Base-by-base conservation (phyloP, 108 stramenopile genomes). In the Nitzschia sp. region DNA sequence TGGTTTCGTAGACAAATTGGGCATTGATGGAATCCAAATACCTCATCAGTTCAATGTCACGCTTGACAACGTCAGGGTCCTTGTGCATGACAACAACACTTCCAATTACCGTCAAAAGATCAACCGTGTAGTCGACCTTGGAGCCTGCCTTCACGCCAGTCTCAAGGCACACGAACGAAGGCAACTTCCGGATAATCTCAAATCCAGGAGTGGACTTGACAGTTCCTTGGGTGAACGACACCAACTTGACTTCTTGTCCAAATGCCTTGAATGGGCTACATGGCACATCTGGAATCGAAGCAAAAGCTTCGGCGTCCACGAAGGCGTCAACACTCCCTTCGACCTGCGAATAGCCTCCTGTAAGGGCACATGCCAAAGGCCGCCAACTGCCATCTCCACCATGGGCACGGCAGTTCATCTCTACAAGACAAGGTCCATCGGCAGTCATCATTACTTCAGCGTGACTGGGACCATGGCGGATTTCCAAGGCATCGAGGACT, bases 311-410 rank as follows among this genome's bases (percentile, higher is more conserved):
- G 38, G 72, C 65, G 39, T 92, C 95, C 24, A 95, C 69, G 63
- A 86, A 92, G 56, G 92, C 83, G 66, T 88, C 90, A 3, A 78
- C 89, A 58, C 83, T 80, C 7, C 56, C 85, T 61, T 89, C 85
- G n/a, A 93, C 83, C 70, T 90, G 89, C 38, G 82, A 88, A 61
- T 88, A 91, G 21, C 86, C 89, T 24, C 87, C 88, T 19, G 81
- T 88, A 52, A 91, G 52, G 15, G 84, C 82, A 9, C 74, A 52
- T 22, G 75, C 83, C n/a, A 98, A 75, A 7, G 88, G 85, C 20
- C 80, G 50, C 92, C 94, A 98, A 20, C 85, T 95, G 40, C 96
- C 97, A 70, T 96, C 92, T 51, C 96, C 97, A 10, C 97, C 97
- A 67, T 96, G 97, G 51, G 88, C 88, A 40, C 97, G 84, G 63